Conservation (phyloP, 2,329 filamentous ascomycete species). For the Epicoccum sorghinum region DNA sequence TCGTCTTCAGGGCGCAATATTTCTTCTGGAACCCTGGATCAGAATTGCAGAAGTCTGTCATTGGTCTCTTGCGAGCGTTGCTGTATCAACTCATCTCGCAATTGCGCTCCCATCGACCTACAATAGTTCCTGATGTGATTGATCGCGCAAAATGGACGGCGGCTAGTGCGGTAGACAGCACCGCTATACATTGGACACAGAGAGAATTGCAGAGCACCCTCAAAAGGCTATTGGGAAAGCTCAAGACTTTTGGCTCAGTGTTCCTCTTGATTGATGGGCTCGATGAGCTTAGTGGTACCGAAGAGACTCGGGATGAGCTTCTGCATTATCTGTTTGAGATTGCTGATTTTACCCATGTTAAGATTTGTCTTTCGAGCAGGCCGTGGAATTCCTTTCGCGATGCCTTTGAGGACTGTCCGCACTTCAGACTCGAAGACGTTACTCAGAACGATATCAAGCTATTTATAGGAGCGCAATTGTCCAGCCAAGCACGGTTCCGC, state of each 20-base stretch:
- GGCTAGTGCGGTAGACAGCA: not conserved
- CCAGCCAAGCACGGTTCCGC: constrained; percentile 37
- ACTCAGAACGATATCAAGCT: not conserved
- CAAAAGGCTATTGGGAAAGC: not conserved
- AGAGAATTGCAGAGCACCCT: not conserved
- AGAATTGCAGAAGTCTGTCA: constrained; percentile 20
- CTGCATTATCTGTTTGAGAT: constrained; percentile 49
- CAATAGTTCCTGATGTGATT: constrained; percentile 2
- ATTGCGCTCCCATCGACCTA: constrained; percentile 17
- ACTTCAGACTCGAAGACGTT: constrained; percentile 41
- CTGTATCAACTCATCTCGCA: constrained; percentile 26
- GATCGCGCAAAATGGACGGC: too few relatives aligned
- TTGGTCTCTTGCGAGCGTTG: constrained; percentile 31
- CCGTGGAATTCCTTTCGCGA: constrained; percentile 53
- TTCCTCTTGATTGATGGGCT: constrained; percentile 50
- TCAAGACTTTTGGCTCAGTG: not conserved
- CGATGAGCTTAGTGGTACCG: constrained; percentile 54
- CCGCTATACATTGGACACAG: not conserved
- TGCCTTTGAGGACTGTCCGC: constrained; percentile 32
- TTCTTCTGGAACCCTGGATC: constrained; percentile 30
- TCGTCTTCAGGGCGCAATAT: constrained; percentile 16
- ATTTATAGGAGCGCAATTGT: not conserved
- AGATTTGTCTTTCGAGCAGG: constrained; percentile 33
- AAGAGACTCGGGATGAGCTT: constrained; percentile 46
- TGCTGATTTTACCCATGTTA: constrained; percentile 9